Evolutionary conservation across 192 early-diverging fungal species (phyloP), one percentile per base, ranked within the genome.

Genomic region (Podila minutissima): DNA sequence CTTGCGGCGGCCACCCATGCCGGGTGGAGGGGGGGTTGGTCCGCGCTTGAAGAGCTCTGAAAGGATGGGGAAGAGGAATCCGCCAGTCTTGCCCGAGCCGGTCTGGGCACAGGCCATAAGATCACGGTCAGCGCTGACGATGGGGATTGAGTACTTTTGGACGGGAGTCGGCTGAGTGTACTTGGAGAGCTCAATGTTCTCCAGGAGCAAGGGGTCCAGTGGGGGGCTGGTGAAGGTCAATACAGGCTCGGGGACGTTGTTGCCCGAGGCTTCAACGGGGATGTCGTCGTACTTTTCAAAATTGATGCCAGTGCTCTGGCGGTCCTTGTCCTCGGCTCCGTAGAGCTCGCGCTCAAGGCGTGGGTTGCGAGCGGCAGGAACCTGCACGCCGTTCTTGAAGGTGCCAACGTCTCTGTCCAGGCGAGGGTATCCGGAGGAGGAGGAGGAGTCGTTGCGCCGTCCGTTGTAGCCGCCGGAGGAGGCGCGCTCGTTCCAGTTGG

Each of bases 261-360:
- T 83, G 22, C 93, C 93, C 20, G 91, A 91, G 33, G 94, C 95
- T 69, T 98, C 96, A 37, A 97, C 97, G 26, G 97, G 97, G 59
- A 99, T 99, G 84, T 99, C 95, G 72, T 98, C 96, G 84, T 99
- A 99, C 83, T 96, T 97, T 73, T 96, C 95, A 92, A 99, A 99
- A 89, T 99, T 98, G 84, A 99, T 99, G 58, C 97, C 97, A 37
- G 94, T 94, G 66, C 89, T 88, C 79, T 87, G 91, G 62, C 91
- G 89, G 59, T 92, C 90, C 79, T 88, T 87, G 63, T 94, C 93
- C 46, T 97, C 93, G 41, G 74, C 61, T 49, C 91, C 91, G 74
- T 88, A 97, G 28, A 99, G 89, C 75, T 95, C 92, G 15, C 78
- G 61, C 83, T 98, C 97, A 38, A 94, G 67, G 57, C 92, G 89